phyloP scores from a whole-genome alignment of 192 early-diverging fungal species.

The Dissophora ornata region DNA sequence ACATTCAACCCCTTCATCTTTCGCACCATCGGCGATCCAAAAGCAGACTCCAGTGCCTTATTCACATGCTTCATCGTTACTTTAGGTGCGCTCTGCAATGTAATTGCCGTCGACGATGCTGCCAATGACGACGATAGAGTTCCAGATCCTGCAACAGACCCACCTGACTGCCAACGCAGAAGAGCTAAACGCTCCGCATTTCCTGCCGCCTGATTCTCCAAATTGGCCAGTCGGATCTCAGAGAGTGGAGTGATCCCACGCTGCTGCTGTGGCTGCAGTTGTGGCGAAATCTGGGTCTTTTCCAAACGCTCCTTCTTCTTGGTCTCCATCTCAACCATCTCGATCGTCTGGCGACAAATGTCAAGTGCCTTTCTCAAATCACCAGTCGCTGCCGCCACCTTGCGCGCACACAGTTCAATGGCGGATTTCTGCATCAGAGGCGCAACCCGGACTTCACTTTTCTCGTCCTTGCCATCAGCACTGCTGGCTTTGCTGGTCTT shows the following conservation, averaged over 20 bases:
- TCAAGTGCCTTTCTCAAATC: slow-evolving; percentile 83
- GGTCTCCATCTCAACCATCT: slow-evolving; percentile 79
- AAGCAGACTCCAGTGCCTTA: slow-evolving; percentile 70
- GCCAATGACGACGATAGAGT: too few species aligned
- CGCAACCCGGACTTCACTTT: slow-evolving; percentile 5
- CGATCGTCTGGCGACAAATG: slow-evolving; percentile 88
- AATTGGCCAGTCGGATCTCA: slow-evolving; percentile 25
- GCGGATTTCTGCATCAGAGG: slow-evolving; percentile 85
- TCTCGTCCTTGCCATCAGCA: slow-evolving; percentile 4
- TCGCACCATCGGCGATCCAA: slow-evolving; percentile 67
- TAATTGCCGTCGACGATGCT: too few species aligned
- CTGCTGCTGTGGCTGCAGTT: not conserved
- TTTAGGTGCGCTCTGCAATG: slow-evolving; percentile 64
- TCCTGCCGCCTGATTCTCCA: slow-evolving; percentile 29
- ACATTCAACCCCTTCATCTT: slow-evolving; percentile 79
- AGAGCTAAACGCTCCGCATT: too few species aligned
- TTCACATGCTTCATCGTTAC: slow-evolving; percentile 86
- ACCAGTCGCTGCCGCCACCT: slow-evolving; percentile 87
- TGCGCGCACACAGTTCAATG: slow-evolving; percentile 92
- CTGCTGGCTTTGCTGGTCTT: slow-evolving; percentile 29
- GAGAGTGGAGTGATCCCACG: slow-evolving; percentile 9
- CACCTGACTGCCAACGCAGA: not conserved
- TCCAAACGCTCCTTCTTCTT: slow-evolving; percentile 59
- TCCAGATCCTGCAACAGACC: too few species aligned
- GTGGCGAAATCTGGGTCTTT: slow-evolving; percentile 15